Base-by-base conservation (phyloP, 129 eudicot genomes). In the Lonicera japonica region DNA sequence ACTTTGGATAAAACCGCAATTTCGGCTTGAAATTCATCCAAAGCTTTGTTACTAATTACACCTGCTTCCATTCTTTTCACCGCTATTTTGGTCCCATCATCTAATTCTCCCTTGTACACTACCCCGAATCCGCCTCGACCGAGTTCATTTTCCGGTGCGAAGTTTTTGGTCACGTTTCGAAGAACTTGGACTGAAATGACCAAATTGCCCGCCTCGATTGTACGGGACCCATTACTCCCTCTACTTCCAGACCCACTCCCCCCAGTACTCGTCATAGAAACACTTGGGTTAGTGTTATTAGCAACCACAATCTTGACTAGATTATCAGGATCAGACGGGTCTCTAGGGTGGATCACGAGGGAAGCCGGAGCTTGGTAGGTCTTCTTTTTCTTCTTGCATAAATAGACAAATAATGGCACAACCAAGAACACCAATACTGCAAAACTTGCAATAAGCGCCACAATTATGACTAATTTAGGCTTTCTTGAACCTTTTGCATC, bases 81-180 rank as follows among this genome's bases (percentile, higher is more conserved):
- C 0, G 99, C 99, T 22, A 94, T 85, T 25, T 80, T 76, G 10
- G 95, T 85, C n/a, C 99, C 99, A 29, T 88, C 99, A 1, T 85
- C 95, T 67, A 94, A 69, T 54, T 88, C 99, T n/a, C 99, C 96
- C 70, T 88, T 85, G 63, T 94, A 94, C 54, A 88, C 99, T 0
- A 88, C 92, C 50, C 99, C 99, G 65, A 88, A 85, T 18, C 99
- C 99, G 17, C 99, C 99, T 60, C 89, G 83, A 3, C 99, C 99
- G 1, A 94, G 92, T 61, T 82, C 95, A 60, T 92, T 94, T 14
- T 79, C 80, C 1, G 81, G 79, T 54, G 89, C 82, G 57, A 94
- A 94, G 56, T 94, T 83, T 25, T 88, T 85, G 11, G 99, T 94
- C 56, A 85, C 96, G 2, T 75, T 81, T 54, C 77, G 72, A 11